phyloP scores from a whole-genome alignment of 208 protist species.

The Crithidia mellificae region DNA sequence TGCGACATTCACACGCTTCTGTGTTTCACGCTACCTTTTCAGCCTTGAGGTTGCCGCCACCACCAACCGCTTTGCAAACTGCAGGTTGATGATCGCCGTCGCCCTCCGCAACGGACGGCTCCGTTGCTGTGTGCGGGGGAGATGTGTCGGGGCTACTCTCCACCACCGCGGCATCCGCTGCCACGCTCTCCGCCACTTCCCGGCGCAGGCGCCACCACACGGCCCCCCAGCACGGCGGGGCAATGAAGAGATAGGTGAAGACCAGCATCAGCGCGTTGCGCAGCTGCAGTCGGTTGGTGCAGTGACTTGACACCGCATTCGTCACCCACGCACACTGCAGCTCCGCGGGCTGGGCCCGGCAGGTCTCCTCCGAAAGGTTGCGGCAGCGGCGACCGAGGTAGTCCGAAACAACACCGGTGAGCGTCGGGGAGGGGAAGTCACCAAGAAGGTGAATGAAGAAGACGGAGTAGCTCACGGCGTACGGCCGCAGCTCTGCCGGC shows the following conservation, averaged over 20 bases:
- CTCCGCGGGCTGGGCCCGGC: not conserved
- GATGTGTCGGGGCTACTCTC: not conserved
- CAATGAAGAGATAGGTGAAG: conserved; percentile 49
- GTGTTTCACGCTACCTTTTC: too few species aligned
- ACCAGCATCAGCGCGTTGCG: conserved; percentile 74
- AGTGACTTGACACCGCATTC: conserved; percentile 32
- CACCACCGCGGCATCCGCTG: not conserved
- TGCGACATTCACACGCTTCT: too few species aligned
- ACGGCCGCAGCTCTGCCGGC: conserved; percentile 61
- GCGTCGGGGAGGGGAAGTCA: conserved; percentile 87
- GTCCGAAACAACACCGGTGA: conserved; percentile 76
- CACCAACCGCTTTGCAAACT: too few species aligned
- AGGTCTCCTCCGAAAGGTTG: not conserved
- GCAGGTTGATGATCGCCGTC: too few species aligned
- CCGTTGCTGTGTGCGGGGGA: too few species aligned
- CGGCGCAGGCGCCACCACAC: conserved; percentile 47
- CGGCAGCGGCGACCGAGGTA: conserved; percentile 47
- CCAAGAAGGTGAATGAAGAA: conserved; percentile 88
- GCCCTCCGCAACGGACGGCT: too few species aligned
- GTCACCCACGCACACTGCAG: conserved; percentile 55
- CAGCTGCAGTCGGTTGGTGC: conserved; percentile 57
- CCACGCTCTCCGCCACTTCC: not conserved
- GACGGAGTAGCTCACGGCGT: conserved; percentile 84
- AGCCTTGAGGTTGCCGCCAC: too few species aligned
- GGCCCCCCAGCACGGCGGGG: conserved; percentile 55